Base-by-base conservation (phyloP, 495 filamentous ascomycete genomes). In the Stereocaulon alpinum region DNA sequence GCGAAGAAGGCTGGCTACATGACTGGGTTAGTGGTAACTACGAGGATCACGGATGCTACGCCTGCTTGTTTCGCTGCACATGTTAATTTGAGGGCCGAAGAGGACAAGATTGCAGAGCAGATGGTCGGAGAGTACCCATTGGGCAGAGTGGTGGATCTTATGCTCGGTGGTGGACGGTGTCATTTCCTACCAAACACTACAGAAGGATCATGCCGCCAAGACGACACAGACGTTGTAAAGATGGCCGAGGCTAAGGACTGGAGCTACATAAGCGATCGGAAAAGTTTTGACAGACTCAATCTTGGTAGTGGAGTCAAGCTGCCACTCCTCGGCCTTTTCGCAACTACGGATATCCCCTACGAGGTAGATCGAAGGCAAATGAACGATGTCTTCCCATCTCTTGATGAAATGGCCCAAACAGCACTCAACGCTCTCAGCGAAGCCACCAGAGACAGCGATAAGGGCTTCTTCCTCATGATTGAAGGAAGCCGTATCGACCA, bases 401-500 rank as follows among this genome's bases (percentile, higher is more conserved):
- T 97, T 40, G 87, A 88, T 64, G 92, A 96, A 70, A 97, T 96
- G 93, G 80, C 94, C 2, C 76, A 78, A 58, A 87, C 87, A 24
- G 94, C 94, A 3, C 67, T 97, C 60, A 82, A 73, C 32, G 85
- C 86, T 2, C 78, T 98, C 17, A 83, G 84, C 60, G 81, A 83
- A n/a, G 94, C 92, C 0, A 97, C 94, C 0, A 76, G 81, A 67
- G 80, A 89, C 66, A 88, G 81, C 56, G 89, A 96, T 27, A 81
- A 96, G 70, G 93, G 93, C 1, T 98, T 98, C 78, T 97, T 98
- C 75, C 70, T 98, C 59, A 94, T 98, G 92, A 92, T 98, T 60
- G 93, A 98, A 70, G 93, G 93, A 6, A 91, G 87, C 64, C 79
- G 94, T 37, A 97, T 98, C 63, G 93, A 98, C 63, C 94, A 98